Evolutionary conservation across 139 green algal genomes (phyloP), one percentile per base, ranked within the genome.

Genomic region (Astrephomene gubernaculifera): DNA sequence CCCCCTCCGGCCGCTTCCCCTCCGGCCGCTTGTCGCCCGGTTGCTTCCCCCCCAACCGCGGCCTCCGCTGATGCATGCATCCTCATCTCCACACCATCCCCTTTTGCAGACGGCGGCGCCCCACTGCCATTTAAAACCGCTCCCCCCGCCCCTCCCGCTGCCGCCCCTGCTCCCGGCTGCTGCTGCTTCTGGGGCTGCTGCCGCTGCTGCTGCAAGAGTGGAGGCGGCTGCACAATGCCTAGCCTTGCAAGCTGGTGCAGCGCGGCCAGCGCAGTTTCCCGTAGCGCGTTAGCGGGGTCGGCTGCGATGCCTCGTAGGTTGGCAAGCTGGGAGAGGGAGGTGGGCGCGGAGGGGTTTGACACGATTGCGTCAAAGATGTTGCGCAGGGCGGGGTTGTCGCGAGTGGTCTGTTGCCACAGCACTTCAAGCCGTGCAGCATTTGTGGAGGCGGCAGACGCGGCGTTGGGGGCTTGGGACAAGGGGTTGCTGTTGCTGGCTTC

Each of bases 231-330:
- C 52, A 33, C 74, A 5, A 82, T 64, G 3, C 54, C 74, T 3
- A 22, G 74, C 53, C 71, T 82, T 2, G 54, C 74, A 27, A 82
- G 74, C 54, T 82, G 54, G 74, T 82, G n/a, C 54, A 82, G 24
- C 17, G 71, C 12, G 31, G 73, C 73, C 73, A 54, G 53, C 6
- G 54, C 35, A 4, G 45, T 29, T 33, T 57, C 14, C 9, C 33
- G 38, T 4, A 10, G 9, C 2, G 38, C 8, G 10, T 57, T 38
- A 19, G 68, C 54, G 2, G 38, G 1, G 27, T 75, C 68, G 17
- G 12, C 39, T 25, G 70, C 70, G 7, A 31, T 39, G 43, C 1
- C 7, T 5, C 70, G 43, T n/a, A 78, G 25, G 27, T 61, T 38
- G 21, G n/a, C 43, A 35, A 78, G 3, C 25, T 78, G 41, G 33